phyloP scores from a whole-genome alignment of 1,284 basidiomycete genomes.

The Apiotrichum veenhuisii region DNA sequence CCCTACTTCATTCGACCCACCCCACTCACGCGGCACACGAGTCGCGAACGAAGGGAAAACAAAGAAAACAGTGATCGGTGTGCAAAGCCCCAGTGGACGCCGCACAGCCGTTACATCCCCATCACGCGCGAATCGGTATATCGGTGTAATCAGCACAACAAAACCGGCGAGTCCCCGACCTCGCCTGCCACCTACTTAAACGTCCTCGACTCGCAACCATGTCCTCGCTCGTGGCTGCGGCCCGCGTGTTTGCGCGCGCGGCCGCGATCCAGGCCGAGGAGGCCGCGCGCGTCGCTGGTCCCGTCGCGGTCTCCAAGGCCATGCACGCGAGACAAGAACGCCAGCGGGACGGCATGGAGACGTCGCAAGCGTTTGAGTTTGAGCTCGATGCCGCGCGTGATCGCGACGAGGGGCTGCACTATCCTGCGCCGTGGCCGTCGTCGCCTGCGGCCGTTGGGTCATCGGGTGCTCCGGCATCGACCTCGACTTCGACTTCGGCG shows the following conservation, averaged over 20 bases:
- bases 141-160: too few relatives aligned
- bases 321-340: background rate
- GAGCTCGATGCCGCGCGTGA: background rate
- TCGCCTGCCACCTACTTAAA: too few relatives aligned
- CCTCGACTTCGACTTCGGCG: too few relatives aligned
- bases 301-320: background rate
- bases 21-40: too few relatives aligned
- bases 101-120: too few relatives aligned
- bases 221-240: constrained; percentile 26
- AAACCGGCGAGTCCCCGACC: too few relatives aligned
- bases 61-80: too few relatives aligned
- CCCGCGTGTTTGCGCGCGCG: constrained; percentile 42
- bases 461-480: background rate
- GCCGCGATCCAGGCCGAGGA: constrained; percentile 45
- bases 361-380: background rate
- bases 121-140: too few relatives aligned
- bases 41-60: too few relatives aligned
- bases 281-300: constrained; percentile 23
- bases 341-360: background rate
- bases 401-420: background rate
- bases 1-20: too few relatives aligned
- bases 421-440: background rate
- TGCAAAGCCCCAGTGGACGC: too few relatives aligned
- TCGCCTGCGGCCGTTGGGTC: background rate
- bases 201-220: too few relatives aligned